These are phyloP conservation scores for Aureobasidium musti DNA, from an alignment of 2,329 filamentous ascomycete species.

Conservation along the genomic window DNA sequence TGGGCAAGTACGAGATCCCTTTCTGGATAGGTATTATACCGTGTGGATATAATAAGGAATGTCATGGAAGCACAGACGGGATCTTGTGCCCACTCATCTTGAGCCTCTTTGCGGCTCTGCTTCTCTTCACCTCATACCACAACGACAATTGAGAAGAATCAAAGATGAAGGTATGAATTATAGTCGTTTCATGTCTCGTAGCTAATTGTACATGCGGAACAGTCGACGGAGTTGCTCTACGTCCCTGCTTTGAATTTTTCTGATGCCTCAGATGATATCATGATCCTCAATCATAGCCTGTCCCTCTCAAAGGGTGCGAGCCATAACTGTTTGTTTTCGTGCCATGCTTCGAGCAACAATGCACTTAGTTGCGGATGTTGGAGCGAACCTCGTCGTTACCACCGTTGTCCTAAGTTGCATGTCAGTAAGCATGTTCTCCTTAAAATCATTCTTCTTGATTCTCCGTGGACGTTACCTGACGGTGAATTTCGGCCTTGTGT, in stretches of 20 bases:
- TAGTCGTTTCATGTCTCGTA: slow-evolving; percentile 23
- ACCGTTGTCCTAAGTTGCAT: slow-evolving; percentile 39
- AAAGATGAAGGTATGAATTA: slow-evolving; percentile 5
- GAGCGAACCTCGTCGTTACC: slow-evolving; percentile 46
- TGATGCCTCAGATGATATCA: slow-evolving; percentile 17
- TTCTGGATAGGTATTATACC: too few relatives aligned
- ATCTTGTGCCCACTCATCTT: not conserved
- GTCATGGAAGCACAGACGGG: too few relatives aligned
- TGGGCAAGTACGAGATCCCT: too few relatives aligned
- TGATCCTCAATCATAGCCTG: slow-evolving; percentile 18
- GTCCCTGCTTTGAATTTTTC: slow-evolving; percentile 7
- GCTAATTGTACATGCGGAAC: slow-evolving; percentile 23
- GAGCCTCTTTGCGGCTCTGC: slow-evolving; percentile 4
- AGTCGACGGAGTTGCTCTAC: slow-evolving; percentile 22
- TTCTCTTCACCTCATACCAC: not conserved
- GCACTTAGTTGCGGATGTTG: slow-evolving; percentile 24
- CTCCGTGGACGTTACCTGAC: too few relatives aligned
- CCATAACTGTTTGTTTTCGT: not conserved
- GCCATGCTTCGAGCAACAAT: not conserved
- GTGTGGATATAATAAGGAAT: too few relatives aligned
- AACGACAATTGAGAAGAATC: too few relatives aligned
- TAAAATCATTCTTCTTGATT: too few relatives aligned
- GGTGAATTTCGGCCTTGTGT: slow-evolving; percentile 45
- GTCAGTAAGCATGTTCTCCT: too few relatives aligned
- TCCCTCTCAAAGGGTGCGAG: slow-evolving; percentile 17